Conservation (phyloP, 495 filamentous ascomycete species). For the Trichoderma orchidacearum region DNA sequence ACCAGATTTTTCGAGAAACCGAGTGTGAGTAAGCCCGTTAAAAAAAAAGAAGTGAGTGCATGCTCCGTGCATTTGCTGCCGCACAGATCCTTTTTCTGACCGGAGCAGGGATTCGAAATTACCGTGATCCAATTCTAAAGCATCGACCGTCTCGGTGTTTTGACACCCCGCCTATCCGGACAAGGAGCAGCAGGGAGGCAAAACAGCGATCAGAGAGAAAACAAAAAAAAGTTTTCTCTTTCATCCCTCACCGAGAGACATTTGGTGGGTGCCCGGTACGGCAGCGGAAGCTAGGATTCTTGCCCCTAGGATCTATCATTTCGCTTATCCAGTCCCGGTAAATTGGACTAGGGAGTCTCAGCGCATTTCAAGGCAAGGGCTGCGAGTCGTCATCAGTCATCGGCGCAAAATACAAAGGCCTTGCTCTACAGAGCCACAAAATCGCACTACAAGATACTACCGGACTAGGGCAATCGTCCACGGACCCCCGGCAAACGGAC, state of each 20-base stretch:
- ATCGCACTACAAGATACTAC: too few relatives aligned
- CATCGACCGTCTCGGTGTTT: background rate
- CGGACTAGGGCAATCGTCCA: background rate
- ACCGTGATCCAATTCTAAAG: background rate
- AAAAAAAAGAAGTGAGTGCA: background rate
- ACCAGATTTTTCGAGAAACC: background rate
- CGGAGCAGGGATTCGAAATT: background rate
- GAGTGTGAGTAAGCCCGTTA: background rate
- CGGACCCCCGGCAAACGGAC: background rate
- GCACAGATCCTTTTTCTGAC: background rate
- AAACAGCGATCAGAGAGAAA: background rate
- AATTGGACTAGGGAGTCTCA: background rate
- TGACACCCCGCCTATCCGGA: background rate
- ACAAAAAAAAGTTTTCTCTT: background rate
- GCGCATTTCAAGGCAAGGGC: background rate
- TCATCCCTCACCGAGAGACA: background rate
- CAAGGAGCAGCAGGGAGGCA: background rate
- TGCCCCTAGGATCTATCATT: background rate
- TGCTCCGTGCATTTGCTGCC: background rate
- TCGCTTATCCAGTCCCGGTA: conserved; percentile 2
- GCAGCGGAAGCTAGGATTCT: background rate
- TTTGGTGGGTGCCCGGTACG: background rate
- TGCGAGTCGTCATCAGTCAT: background rate
- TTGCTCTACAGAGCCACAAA: background rate
- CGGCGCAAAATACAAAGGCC: background rate